phyloP scores from a whole-genome alignment of 352 stramenopile genomes.

The Phytophthora ohioensis region DNA sequence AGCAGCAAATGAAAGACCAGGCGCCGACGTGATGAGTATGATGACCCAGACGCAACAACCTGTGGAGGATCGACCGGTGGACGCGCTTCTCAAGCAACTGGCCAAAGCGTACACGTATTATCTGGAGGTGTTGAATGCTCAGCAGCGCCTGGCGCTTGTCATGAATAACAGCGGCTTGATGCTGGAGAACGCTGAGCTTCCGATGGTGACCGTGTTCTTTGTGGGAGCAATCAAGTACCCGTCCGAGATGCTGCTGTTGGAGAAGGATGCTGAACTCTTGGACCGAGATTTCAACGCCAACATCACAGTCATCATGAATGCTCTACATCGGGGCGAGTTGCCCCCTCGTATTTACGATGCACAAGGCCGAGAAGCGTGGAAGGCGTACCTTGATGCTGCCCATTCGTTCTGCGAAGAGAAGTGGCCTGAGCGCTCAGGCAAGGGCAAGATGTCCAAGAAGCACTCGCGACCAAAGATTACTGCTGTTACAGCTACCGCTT shows the following conservation, averaged over 20 bases:
- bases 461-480: slow-evolving; percentile 34
- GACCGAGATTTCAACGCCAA: slow-evolving; percentile 38
- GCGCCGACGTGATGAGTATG: not conserved
- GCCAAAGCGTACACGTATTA: slow-evolving; percentile 74
- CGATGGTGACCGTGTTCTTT: slow-evolving; percentile 56
- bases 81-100: slow-evolving; percentile 57
- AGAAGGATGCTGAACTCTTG: slow-evolving; percentile 26
- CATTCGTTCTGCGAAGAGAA: slow-evolving; percentile 67
- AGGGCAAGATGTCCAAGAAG: slow-evolving; percentile 49
- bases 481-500: not conserved
- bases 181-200: slow-evolving; percentile 50
- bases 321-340: slow-evolving; percentile 40
- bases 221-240: slow-evolving; percentile 33
- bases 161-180: slow-evolving; percentile 38
- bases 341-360: slow-evolving; percentile 45
- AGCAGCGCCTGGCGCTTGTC: slow-evolving; percentile 40
- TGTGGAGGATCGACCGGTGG: slow-evolving; percentile 5
- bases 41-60: slow-evolving; percentile 8
- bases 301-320: slow-evolving; percentile 42
- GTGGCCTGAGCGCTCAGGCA: slow-evolving; percentile 70
- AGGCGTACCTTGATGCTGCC: slow-evolving; percentile 42
- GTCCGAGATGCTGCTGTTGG: slow-evolving; percentile 32
- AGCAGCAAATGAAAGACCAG: not conserved
- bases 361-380: slow-evolving; percentile 47
- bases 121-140: slow-evolving; percentile 56